phyloP scores from a whole-genome alignment of 2,329 filamentous ascomycete species.

The Aphanoascus verrucosus region DNA sequence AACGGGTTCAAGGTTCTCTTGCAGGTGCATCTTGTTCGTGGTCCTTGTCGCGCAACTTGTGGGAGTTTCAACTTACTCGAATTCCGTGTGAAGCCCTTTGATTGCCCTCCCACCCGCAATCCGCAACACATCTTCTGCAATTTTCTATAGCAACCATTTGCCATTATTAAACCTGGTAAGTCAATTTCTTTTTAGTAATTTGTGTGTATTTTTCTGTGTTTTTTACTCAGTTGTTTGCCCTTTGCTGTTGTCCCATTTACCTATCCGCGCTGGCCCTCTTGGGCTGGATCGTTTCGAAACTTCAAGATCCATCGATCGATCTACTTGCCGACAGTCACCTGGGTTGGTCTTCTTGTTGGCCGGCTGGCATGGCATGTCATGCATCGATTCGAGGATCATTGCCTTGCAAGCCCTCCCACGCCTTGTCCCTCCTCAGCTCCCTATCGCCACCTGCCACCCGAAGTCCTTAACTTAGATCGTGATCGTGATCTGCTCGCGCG shows the following conservation, averaged over 20 bases:
- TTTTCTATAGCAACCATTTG: background rate
- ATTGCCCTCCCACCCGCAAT: background rate
- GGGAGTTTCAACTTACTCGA: background rate
- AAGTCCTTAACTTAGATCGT: background rate
- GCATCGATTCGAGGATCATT: background rate
- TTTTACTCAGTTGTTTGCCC: background rate
- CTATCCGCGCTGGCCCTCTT: background rate
- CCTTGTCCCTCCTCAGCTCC: background rate
- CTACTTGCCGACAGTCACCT: background rate
- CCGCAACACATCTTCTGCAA: background rate
- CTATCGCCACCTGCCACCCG: background rate
- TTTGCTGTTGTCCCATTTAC: slow-evolving; percentile 1
- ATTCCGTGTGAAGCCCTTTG: background rate
- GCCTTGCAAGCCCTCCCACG: background rate
- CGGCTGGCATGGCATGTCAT: background rate
- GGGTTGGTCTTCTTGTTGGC: slow-evolving; percentile 1
- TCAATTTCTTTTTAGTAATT: background rate
- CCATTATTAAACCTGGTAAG: slow-evolving; percentile 4
- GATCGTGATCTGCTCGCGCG: background rate
- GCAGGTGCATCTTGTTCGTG: slow-evolving; percentile 6
- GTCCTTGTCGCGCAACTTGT: slow-evolving; percentile 5
- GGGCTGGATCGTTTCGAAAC: slow-evolving; percentile 10
- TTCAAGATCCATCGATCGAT: background rate
- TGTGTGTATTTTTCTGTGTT: background rate
- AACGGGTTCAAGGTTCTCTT: slow-evolving; percentile 11